Conservation (phyloP, 495 filamentous ascomycete genomes). For the Xylaria telfairii region DNA sequence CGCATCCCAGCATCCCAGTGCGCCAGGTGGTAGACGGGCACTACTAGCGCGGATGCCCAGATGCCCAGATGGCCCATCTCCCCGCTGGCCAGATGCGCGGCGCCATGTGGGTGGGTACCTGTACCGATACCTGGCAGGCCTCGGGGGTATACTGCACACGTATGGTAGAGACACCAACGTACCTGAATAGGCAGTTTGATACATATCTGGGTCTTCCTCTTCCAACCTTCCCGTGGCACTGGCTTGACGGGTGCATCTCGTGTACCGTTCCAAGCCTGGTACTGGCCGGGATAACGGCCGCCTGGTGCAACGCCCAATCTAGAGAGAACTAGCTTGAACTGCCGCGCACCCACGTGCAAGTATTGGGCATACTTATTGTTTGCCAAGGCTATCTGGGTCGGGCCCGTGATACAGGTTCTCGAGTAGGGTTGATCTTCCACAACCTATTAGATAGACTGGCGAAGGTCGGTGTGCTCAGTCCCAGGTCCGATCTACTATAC, state of each 20-base stretch:
- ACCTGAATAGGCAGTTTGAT: too few species aligned
- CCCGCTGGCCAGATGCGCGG: slow-evolving; percentile 12
- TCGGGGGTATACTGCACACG: background rate
- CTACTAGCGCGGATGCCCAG: slow-evolving; percentile 7
- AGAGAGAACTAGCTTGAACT: slow-evolving; percentile 10
- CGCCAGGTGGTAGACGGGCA: background rate
- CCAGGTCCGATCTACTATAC: too few species aligned
- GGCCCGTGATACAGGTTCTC: slow-evolving; percentile 4
- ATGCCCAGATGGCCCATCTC: slow-evolving; percentile 2
- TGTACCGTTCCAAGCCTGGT: slow-evolving; percentile 9
- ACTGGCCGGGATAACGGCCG: slow-evolving; percentile 12
- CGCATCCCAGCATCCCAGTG: background rate
- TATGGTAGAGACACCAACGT: background rate
- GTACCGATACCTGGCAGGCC: background rate
- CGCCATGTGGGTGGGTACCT: background rate
- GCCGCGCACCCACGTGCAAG: slow-evolving; percentile 18
- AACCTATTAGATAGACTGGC: background rate
- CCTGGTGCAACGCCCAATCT: slow-evolving; percentile 8
- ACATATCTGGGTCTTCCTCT: background rate
- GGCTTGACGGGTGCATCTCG: slow-evolving; percentile 21
- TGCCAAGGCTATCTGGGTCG: slow-evolving; percentile 16
- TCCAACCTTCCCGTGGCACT: slow-evolving; percentile 13
- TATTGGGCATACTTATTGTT: background rate
- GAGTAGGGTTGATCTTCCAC: background rate
- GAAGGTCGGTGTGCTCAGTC: slow-evolving; percentile 4